Conservation (phyloP, 305 asterid species). For the Fraxinus ornus region DNA sequence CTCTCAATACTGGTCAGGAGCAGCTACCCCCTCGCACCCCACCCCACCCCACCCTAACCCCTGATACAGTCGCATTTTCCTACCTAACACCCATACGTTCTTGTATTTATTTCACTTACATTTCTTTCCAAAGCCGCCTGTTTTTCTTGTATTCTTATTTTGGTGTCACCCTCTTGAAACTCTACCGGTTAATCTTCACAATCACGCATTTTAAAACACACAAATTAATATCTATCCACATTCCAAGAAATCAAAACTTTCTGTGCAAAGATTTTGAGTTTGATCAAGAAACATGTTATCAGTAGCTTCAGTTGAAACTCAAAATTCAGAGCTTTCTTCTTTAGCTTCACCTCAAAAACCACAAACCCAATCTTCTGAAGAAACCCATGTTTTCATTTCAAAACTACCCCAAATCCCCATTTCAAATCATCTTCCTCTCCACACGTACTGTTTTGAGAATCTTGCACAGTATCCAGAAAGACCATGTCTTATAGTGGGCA, state of each 20-base stretch:
- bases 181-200: background rate
- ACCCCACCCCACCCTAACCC: background rate
- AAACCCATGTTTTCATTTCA: constrained; percentile 55
- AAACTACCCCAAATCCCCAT: constrained; percentile 59
- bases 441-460: constrained; percentile 61
- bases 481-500: constrained; percentile 51
- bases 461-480: constrained; percentile 33
- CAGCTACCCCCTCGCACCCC: constrained; percentile 6
- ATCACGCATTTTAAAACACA: too few relatives aligned
- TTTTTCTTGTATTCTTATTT: background rate
- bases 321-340: constrained; percentile 42
- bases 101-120: constrained; percentile 18
- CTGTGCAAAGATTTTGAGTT: background rate
- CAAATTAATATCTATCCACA: background rate
- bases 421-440: constrained; percentile 58
- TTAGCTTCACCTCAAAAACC: constrained; percentile 20
- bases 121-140: background rate
- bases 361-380: constrained; percentile 2
- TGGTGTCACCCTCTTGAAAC: background rate
- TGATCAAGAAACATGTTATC: constrained; percentile 31
- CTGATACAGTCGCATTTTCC: background rate
- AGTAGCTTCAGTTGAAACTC: constrained; percentile 48
- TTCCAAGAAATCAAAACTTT: background rate
- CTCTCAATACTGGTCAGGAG: constrained; percentile 10
- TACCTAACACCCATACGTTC: constrained; percentile 25